A percentile compares a stretch with the other conserved stretches of the same genome.
phyloP scores from a whole-genome alignment of 164 flowering plant genomes.

The Piper betle region DNA sequence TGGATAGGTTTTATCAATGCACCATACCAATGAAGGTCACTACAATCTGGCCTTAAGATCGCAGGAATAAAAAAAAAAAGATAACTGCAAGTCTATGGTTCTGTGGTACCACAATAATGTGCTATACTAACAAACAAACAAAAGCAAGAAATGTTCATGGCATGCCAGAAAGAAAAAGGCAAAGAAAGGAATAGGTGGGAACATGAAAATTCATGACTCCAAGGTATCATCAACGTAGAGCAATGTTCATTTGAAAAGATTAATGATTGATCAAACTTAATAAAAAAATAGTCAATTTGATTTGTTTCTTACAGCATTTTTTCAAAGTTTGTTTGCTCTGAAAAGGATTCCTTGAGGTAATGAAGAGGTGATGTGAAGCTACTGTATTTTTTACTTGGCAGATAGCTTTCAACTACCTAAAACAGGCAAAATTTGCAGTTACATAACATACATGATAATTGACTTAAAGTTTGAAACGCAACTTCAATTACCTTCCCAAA shows the following conservation, averaged over 20 bases:
- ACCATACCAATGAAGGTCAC: too few relatives aligned
- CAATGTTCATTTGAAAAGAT: too few relatives aligned
- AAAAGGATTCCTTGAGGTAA: constrained; percentile 46
- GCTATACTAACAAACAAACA: too few relatives aligned
- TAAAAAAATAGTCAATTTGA: neutral
- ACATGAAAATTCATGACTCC: too few relatives aligned
- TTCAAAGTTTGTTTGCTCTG: constrained; percentile 24
- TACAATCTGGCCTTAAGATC: too few relatives aligned
- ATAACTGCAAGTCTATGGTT: neutral
- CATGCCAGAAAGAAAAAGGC: too few relatives aligned
- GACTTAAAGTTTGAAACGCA: neutral
- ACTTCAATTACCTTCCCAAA: constrained; percentile 54
- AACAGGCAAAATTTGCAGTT: constrained; percentile 1
- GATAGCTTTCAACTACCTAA: constrained; percentile 43
- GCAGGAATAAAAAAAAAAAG: neutral
- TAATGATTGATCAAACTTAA: neutral
- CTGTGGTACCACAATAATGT: neutral
- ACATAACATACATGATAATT: neutral
- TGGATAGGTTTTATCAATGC: too few relatives aligned
- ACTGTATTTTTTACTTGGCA: constrained; percentile 26
- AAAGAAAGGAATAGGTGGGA: too few relatives aligned
- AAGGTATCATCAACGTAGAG: too few relatives aligned
- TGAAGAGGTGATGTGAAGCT: constrained; percentile 35
- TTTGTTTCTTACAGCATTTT: constrained; percentile 52
- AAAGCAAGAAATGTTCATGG: too few relatives aligned